A percentile compares a stretch with the other conserved stretches of the same genome.
These are phyloP conservation scores for Fusarium citri DNA, from an alignment of 2,329 filamentous ascomycete genomes.

Conservation along the genomic window DNA sequence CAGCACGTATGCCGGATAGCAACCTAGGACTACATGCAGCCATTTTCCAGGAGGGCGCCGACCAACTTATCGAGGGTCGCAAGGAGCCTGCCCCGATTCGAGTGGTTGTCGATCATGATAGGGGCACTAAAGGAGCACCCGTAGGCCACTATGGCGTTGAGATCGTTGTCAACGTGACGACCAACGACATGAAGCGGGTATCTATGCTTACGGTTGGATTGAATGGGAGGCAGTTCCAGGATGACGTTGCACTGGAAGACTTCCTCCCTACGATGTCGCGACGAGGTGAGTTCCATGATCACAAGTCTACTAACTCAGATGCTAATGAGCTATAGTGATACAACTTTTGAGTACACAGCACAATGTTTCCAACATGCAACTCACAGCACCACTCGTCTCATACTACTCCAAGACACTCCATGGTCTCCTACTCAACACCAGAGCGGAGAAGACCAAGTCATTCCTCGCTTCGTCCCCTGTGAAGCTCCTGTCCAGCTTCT, in stretches of 20 bases:
- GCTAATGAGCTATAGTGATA: constrained; percentile 67
- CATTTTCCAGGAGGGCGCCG: constrained; percentile 76
- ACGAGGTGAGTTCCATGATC: constrained; percentile 65
- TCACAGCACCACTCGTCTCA: constrained; percentile 77
- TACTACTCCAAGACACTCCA: constrained; percentile 83
- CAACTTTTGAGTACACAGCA: constrained; percentile 79
- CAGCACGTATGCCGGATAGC: constrained; percentile 71
- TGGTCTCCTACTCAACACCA: constrained; percentile 71
- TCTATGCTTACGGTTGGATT: constrained; percentile 69
- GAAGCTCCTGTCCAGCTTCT: constrained; percentile 87
- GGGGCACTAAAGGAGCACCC: constrained; percentile 73
- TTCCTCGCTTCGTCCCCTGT: constrained; percentile 87
- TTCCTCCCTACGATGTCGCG: constrained; percentile 81
- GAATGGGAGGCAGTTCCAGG: constrained; percentile 77
- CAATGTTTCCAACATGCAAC: constrained; percentile 70
- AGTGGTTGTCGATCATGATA: constrained; percentile 77
- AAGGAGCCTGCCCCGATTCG: constrained; percentile 76
- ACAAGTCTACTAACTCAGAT: neutral
- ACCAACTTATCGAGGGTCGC: constrained; percentile 71
- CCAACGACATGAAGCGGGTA: constrained; percentile 63
- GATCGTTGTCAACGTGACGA: constrained; percentile 72
- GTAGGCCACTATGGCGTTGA: constrained; percentile 77
- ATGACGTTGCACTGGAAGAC: constrained; percentile 78
- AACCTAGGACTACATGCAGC: constrained; percentile 72
- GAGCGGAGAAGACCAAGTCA: constrained; percentile 72